Percentiles rank a stretch among this genome's conserved stretches.
These are phyloP conservation scores for Chlorella vulgaris DNA, from an alignment of 139 green algal species.

Conservation along the genomic window DNA sequence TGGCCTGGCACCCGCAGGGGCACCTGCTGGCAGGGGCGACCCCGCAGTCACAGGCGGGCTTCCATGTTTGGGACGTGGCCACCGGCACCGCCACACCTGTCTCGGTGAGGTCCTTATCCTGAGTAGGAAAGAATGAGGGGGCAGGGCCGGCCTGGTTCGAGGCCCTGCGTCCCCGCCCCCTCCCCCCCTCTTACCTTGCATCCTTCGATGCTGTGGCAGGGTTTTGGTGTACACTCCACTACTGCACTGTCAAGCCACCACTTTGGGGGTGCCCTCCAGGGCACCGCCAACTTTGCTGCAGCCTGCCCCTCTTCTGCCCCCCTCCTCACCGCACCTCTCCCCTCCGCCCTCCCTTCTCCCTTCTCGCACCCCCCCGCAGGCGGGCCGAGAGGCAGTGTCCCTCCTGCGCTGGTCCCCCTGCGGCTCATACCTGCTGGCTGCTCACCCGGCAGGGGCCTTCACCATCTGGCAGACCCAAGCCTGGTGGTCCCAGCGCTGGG, in stretches of 20 bases:
- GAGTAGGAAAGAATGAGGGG: no score
- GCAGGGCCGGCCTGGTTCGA: not conserved
- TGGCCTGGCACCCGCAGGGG: conserved; percentile 39
- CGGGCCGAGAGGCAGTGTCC: conserved; percentile 14
- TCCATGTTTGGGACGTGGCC: conserved; percentile 38
- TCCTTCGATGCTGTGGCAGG: no score
- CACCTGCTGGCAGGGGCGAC: conserved; percentile 33
- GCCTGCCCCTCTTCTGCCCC: no score
- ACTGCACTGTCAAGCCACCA: no score
- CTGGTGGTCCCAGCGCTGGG: conserved; percentile 39
- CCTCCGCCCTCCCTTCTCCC: not conserved
- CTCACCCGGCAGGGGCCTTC: conserved; percentile 8
- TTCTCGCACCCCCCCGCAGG: not conserved
- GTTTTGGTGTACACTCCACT: no score
- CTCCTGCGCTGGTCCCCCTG: conserved; percentile 47
- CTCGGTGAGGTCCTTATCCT: not conserved
- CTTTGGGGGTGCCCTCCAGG: no score
- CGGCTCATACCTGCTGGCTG: conserved; percentile 41
- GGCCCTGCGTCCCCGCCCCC: not conserved
- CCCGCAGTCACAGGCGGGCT: not conserved
- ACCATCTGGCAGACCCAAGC: conserved; percentile 37
- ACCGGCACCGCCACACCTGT: conserved; percentile 10
- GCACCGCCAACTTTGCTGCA: no score
- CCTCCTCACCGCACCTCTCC: no score
- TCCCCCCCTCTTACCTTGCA: not conserved